A percentile compares a stretch with the other conserved stretches of the same genome.
Evolutionary conservation across 148 eudicot genomes (phyloP).

Genomic region (Silene latifolia): DNA sequence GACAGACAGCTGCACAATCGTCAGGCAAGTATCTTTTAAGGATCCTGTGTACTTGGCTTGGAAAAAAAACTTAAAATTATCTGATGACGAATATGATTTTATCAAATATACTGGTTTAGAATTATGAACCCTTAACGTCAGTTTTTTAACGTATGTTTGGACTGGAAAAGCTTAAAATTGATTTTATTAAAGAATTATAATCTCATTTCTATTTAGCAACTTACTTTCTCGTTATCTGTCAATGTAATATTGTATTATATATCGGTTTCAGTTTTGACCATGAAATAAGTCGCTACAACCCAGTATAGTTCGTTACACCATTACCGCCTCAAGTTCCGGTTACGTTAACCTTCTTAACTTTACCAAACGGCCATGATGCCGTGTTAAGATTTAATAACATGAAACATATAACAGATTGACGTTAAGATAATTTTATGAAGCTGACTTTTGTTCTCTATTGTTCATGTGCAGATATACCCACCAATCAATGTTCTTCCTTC

Average conservation of each 20-base stretch:
- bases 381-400: not conserved
- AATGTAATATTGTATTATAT: not conserved
- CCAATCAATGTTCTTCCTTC: conserved; percentile 99
- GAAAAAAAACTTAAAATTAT: not conserved
- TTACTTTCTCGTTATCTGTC: not conserved
- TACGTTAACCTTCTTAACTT: no score
- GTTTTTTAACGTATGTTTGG: not conserved
- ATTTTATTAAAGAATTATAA: conserved; percentile 3
- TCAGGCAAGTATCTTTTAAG: conserved; percentile 48
- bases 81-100: not conserved
- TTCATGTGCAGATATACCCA: conserved; percentile 76
- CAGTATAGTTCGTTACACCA: no score
- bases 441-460: conserved; percentile 11
- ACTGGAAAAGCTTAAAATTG: not conserved
- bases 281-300: no score
- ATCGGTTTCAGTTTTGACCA: not conserved
- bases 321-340: no score
- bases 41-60: not conserved
- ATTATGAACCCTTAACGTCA: not conserved
- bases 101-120: not conserved
- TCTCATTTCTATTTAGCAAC: not conserved
- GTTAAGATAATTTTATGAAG: not conserved
- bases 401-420: not conserved
- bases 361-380: not conserved
- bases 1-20: conserved; percentile 95